These are phyloP conservation scores for Dimargaris xerosporica DNA, from an alignment of 192 early-diverging fungal genomes.

Conservation along the genomic window DNA sequence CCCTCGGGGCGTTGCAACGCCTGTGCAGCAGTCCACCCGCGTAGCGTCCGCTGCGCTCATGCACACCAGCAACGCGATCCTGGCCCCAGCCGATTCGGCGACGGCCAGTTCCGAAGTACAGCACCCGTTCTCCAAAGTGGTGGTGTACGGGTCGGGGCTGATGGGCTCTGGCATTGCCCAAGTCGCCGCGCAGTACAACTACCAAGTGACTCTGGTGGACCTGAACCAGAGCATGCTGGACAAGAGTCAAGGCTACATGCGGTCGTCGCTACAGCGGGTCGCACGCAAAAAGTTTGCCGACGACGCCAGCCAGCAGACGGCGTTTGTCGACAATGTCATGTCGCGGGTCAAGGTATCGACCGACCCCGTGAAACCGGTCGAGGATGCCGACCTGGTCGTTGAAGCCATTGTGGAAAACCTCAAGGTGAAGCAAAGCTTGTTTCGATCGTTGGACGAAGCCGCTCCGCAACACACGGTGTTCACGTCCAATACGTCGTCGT, in stretches of 20 bases:
- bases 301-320: slow-evolving; percentile 36
- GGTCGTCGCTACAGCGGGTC: slow-evolving; percentile 66
- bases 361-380: slow-evolving; percentile 40
- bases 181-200: slow-evolving; percentile 65
- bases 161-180: slow-evolving; percentile 86
- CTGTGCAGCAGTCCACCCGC: not conserved
- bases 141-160: slow-evolving; percentile 73
- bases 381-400: slow-evolving; percentile 63
- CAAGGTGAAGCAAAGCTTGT: slow-evolving; percentile 68
- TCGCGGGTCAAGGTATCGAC: slow-evolving; percentile 50
- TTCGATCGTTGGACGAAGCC: slow-evolving; percentile 48
- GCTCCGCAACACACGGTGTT: slow-evolving; percentile 64
- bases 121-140: slow-evolving; percentile 47
- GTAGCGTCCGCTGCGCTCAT: not conserved
- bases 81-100: slow-evolving; percentile 1
- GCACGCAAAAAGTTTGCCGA: slow-evolving; percentile 81
- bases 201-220: slow-evolving; percentile 79
- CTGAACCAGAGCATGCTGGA: slow-evolving; percentile 48
- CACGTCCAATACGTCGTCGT: slow-evolving; percentile 83
- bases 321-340: slow-evolving; percentile 57
- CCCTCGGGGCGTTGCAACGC: not conserved
- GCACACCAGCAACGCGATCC: not conserved
- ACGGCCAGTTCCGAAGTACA: not conserved
- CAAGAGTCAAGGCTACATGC: slow-evolving; percentile 72
- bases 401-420: slow-evolving; percentile 97